These are phyloP conservation scores for Saccharomyces eubayanus DNA, from an alignment of 805 yeast genomes.

Conservation along the genomic window DNA sequence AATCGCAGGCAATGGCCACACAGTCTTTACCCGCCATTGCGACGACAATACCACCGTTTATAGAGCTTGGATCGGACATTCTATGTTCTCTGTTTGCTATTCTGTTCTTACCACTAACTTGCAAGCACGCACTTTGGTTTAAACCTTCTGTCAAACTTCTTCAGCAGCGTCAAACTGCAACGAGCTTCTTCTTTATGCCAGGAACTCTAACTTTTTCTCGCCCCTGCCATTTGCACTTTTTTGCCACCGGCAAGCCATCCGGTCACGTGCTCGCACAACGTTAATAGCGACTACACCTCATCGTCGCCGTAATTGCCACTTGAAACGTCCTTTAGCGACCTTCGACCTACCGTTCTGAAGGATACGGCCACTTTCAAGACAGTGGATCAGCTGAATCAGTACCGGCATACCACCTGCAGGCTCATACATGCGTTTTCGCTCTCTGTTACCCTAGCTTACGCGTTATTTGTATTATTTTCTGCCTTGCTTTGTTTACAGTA, in stretches of 20 bases:
- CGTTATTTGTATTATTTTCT: neutral
- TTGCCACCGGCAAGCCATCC: neutral
- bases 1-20: conserved; percentile 93
- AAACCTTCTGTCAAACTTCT: neutral
- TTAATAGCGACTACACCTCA: neutral
- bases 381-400: neutral
- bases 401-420: neutral
- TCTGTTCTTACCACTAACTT: neutral
- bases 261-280: neutral
- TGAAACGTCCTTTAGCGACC: neutral
- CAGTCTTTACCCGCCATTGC: conserved; percentile 99
- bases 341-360: neutral
- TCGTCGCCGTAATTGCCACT: neutral
- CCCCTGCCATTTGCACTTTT: neutral
- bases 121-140: neutral
- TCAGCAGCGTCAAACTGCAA: neutral
- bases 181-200: neutral
- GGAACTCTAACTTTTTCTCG: neutral
- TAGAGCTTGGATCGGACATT: conserved; percentile 74
- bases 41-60: conserved; percentile 91
- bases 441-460: neutral
- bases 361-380: neutral
- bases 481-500: neutral
- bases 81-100: neutral
- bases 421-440: neutral